A percentile compares a stretch with the other conserved stretches of the same genome.
Conservation (phyloP, 108 stramenopile species). For the Skeletonema potamos region DNA sequence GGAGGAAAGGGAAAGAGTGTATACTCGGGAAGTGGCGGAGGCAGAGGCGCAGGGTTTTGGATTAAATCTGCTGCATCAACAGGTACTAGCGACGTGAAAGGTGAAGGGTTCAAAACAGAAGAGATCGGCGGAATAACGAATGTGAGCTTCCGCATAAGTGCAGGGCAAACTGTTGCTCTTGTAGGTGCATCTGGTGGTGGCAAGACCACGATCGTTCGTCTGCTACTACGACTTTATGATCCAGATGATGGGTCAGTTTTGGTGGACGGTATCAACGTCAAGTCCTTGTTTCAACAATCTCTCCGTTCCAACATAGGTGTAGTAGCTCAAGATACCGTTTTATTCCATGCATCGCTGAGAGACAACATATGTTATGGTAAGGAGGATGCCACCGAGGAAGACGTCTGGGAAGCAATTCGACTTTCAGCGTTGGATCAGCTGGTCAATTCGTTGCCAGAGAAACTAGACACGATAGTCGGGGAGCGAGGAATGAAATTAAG, state of each 20-base stretch:
- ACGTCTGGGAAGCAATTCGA: slow-evolving; percentile 46
- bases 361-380: slow-evolving; percentile 69
- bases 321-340: slow-evolving; percentile 81
- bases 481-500: slow-evolving; percentile 83
- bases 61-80: slow-evolving; percentile 10
- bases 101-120: neutral
- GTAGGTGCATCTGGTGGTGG: slow-evolving; percentile 56
- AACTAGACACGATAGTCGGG: slow-evolving; percentile 77
- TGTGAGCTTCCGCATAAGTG: slow-evolving; percentile 34
- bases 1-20: slow-evolving; percentile 21
- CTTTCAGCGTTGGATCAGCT: slow-evolving; percentile 40
- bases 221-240: slow-evolving; percentile 71
- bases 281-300: slow-evolving; percentile 39
- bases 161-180: slow-evolving; percentile 40
- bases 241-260: slow-evolving; percentile 47
- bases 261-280: slow-evolving; percentile 67
- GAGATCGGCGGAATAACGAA: slow-evolving; percentile 37
- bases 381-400: slow-evolving; percentile 54
- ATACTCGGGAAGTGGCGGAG: slow-evolving; percentile 17
- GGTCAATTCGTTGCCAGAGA: slow-evolving; percentile 56
- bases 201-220: slow-evolving; percentile 66
- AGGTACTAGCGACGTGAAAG: neutral
- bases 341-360: slow-evolving; percentile 71
- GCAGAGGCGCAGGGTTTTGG: slow-evolving; percentile 11
- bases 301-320: slow-evolving; percentile 66